phyloP scores from a whole-genome alignment of 345 rosid genomes.

The Erodium maritimum region DNA sequence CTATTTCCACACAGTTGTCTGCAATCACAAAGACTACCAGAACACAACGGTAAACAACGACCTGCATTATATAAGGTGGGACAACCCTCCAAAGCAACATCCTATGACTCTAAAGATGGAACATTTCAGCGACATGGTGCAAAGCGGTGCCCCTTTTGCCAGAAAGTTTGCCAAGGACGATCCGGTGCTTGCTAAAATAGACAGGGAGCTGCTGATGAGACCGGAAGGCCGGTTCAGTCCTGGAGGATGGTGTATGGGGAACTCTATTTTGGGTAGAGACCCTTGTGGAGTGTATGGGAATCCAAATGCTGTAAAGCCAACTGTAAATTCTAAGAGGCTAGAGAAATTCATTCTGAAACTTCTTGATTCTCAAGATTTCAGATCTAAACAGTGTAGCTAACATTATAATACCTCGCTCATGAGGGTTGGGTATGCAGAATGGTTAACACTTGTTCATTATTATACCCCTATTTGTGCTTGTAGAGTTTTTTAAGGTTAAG shows the following conservation, averaged over 20 bases:
- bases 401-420: too few species aligned
- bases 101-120: conserved; percentile 41
- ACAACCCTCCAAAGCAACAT: conserved; percentile 60
- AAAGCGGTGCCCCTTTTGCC: conserved; percentile 86
- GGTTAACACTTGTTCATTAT: too few species aligned
- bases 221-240: conserved; percentile 27
- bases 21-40: conserved; percentile 88
- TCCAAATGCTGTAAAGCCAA: conserved; percentile 45
- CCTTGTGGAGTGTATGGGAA: conserved; percentile 39
- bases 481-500: too few species aligned
- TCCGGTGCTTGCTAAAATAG: conserved; percentile 53
- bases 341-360: conserved; percentile 59
- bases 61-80: conserved; percentile 70
- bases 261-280: conserved; percentile 22
- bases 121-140: conserved; percentile 60
- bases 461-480: too few species aligned
- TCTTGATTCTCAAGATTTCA: conserved; percentile 56
- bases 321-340: conserved; percentile 46
- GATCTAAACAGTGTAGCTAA: conserved; percentile 78
- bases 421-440: too few species aligned
- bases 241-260: conserved; percentile 53
- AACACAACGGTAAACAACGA: conserved; percentile 79
- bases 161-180: conserved; percentile 50
- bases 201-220: conserved; percentile 41
- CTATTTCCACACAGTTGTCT: conserved; percentile 82